Conservation (phyloP, 805 yeast genomes). For the Scheffersomyces ergatensis region DNA sequence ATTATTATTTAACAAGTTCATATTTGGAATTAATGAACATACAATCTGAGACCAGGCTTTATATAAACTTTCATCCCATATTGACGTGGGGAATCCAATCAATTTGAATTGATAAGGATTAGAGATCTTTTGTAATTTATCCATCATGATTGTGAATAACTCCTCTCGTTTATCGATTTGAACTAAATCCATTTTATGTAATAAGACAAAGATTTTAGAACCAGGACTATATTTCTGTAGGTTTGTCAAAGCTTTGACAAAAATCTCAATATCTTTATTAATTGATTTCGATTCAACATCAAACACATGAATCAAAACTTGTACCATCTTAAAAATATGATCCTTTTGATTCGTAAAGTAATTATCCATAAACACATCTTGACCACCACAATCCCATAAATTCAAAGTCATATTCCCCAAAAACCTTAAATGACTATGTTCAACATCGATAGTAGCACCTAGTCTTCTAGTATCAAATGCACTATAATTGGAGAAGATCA, state of each 20-base stretch:
- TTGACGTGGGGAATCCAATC: slow-evolving; percentile 89
- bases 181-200: slow-evolving; percentile 96
- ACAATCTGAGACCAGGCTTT: slow-evolving; percentile 98
- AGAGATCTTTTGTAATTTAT: slow-evolving; percentile 71
- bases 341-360: slow-evolving; percentile 85
- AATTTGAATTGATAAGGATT: slow-evolving; percentile 62
- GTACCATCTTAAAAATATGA: slow-evolving; percentile 93
- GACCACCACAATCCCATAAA: slow-evolving; percentile 98
- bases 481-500: slow-evolving; percentile 91
- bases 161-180: slow-evolving; percentile 83
- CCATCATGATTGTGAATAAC: slow-evolving; percentile 80
- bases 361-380: slow-evolving; percentile 94
- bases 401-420: slow-evolving; percentile 93
- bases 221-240: slow-evolving; percentile 82
- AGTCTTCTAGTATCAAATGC: slow-evolving; percentile 94
- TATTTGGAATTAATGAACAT: slow-evolving; percentile 91
- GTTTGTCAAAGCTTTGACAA: slow-evolving; percentile 77
- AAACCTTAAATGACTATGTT: slow-evolving; percentile 89
- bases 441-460: slow-evolving; percentile 98
- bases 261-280: slow-evolving; percentile 89
- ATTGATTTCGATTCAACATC: slow-evolving; percentile 93
- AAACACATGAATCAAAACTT: slow-evolving; percentile 91
- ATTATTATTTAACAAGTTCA: slow-evolving; percentile 73
- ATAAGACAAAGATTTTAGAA: slow-evolving; percentile 85
- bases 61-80: slow-evolving; percentile 95